Conservation (phyloP, 148 eudicot species). For the Nepenthes gracilis region DNA sequence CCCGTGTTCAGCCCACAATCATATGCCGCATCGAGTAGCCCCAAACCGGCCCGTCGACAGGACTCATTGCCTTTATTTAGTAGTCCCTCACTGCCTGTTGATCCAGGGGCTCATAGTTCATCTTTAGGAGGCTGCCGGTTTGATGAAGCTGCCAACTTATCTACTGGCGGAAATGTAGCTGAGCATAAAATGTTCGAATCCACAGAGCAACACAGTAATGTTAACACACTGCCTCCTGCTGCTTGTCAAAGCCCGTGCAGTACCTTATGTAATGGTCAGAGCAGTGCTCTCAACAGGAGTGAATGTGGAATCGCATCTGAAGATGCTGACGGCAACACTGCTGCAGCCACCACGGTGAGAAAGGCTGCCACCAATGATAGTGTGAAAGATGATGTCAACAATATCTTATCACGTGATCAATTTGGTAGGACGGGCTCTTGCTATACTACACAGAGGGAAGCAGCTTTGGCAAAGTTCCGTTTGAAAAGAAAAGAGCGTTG, state of each 20-base stretch:
- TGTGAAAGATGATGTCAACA: slow-evolving; percentile 7
- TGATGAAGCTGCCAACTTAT: slow-evolving; percentile 13
- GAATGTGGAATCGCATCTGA: too few species aligned
- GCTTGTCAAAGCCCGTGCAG: not conserved
- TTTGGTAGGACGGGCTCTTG: slow-evolving; percentile 10
- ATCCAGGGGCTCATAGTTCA: slow-evolving; percentile 21
- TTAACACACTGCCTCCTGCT: not conserved
- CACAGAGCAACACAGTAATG: slow-evolving; percentile 10
- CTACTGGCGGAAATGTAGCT: slow-evolving; percentile 3
- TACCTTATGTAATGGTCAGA: too few species aligned
- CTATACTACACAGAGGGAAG: slow-evolving; percentile 33
- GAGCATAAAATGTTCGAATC: slow-evolving; percentile 9
- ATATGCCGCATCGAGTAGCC: slow-evolving; percentile 8
- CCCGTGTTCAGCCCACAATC: slow-evolving; percentile 11
- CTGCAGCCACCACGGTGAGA: too few species aligned
- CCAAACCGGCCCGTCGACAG: slow-evolving; percentile 12
- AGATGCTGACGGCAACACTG: too few species aligned
- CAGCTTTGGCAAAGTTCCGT: slow-evolving; percentile 39
- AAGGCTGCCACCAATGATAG: not conserved
- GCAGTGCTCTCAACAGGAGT: too few species aligned
- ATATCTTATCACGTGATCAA: slow-evolving; percentile 12
- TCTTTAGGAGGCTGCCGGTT: slow-evolving; percentile 4
- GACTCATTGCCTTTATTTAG: slow-evolving; percentile 15
- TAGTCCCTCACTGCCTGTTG: slow-evolving; percentile 17
- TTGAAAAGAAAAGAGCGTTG: slow-evolving; percentile 39